Conservation (phyloP, 2,329 filamentous ascomycete species). For the Aspergillus ochraceus region DNA sequence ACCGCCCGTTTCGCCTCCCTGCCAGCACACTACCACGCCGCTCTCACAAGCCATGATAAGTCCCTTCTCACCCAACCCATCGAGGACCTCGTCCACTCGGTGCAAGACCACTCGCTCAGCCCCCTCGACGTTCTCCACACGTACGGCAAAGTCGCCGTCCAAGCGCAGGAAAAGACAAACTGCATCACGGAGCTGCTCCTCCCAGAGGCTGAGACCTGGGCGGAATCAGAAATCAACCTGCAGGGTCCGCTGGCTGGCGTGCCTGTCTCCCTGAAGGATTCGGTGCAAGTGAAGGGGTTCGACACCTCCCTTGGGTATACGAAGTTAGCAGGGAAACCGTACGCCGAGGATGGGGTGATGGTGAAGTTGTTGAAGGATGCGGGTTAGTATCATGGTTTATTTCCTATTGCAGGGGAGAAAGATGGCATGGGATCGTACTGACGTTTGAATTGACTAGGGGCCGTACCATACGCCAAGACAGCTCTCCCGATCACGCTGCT, state of each 20-base stretch:
- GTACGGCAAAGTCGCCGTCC: constrained; percentile 83
- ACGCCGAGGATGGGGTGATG: constrained; percentile 67
- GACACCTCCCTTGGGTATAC: constrained; percentile 83
- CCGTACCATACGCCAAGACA: constrained; percentile 90
- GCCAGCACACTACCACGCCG: constrained; percentile 62
- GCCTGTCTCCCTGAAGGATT: constrained; percentile 79
- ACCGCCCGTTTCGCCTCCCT: constrained; percentile 67
- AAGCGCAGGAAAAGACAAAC: constrained; percentile 83
- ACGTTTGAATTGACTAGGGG: constrained; percentile 48
- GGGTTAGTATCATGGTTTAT: constrained; percentile 38
- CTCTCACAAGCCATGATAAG: constrained; percentile 65
- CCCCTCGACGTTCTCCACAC: constrained; percentile 75
- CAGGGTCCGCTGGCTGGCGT: constrained; percentile 83
- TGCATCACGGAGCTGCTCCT: constrained; percentile 87
- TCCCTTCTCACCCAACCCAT: constrained; percentile 72
- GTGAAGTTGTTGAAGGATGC: constrained; percentile 80
- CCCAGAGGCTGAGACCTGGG: constrained; percentile 73
- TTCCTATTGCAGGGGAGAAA: neutral
- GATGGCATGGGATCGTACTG: constrained; percentile 6
- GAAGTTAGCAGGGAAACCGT: constrained; percentile 66
- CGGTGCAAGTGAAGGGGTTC: constrained; percentile 76
- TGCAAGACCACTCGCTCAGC: constrained; percentile 66
- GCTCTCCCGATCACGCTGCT: constrained; percentile 83
- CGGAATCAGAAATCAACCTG: constrained; percentile 63
- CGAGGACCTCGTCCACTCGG: constrained; percentile 72